Evolutionary conservation across 2,329 filamentous ascomycete genomes (phyloP), one percentile per base, ranked within the genome.

Genomic region (Chaetomium globosum): DNA sequence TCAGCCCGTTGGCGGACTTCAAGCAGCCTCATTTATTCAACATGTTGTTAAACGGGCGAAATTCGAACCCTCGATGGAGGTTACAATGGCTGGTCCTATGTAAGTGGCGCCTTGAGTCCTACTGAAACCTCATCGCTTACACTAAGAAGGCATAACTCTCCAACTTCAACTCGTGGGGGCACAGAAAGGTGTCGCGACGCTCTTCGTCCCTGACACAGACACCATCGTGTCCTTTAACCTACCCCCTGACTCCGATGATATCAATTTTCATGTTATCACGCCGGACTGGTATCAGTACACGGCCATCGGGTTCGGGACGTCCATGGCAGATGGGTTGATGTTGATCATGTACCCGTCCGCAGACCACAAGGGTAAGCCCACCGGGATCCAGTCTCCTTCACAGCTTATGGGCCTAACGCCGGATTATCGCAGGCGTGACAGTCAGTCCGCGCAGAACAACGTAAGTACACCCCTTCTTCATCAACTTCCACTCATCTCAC

Each of bases 251-350:
- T 70, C 71, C 1, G 63, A 72, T 30, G 72, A 74, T 52, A 64
- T 74, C 68, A 73, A 73, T 70, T 71, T 74, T 49, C 72, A 67
- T 55, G 49, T 73, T 52, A 52, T 61, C 2, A 65, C 71, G 4
- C 70, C 72, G 21, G 57, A 71, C 43, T 70, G 66, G 67, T 73
- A 71, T 64, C 68, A 69, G 33, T 73, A 73, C 46, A 64, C 67
- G 0, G 73, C 68, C 52, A 61, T 74, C 43, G 73, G 73, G 54
- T 72, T 74, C 56, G 71, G 71, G 61, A 46, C 54, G 9, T 31
- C 52, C 43, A 73, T 73, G 72, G 48, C 71, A n/a, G 52, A 69
- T 48, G 59, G 70, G 0, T 61, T 71, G 12, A 71, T 73, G 66
- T 61, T 74, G n/a, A 63, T 74, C 21, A 66, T 69, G 52, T 73